These are phyloP conservation scores for Cryoendolithus antarcticus DNA, from an alignment of 2,329 filamentous ascomycete genomes.

Conservation along the genomic window DNA sequence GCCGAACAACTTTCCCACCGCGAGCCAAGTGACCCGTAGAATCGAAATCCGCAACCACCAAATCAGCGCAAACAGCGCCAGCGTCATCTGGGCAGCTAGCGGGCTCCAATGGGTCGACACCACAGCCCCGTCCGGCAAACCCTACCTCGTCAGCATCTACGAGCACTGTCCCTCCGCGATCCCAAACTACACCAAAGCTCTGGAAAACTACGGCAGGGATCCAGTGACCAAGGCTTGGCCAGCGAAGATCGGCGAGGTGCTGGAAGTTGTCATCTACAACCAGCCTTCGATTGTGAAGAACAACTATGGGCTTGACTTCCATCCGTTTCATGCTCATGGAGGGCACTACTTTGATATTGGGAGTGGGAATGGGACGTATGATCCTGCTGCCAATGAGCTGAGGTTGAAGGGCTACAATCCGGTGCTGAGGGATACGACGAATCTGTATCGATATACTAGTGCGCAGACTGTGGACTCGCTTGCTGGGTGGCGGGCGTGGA, in stretches of 20 bases:
- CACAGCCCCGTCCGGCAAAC: slow-evolving; percentile 13
- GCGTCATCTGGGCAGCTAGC: slow-evolving; percentile 13
- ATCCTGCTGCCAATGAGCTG: slow-evolving; percentile 37
- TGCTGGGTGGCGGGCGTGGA: slow-evolving; percentile 49
- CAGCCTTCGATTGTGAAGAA: too few species aligned
- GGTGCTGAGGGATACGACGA: slow-evolving; percentile 36
- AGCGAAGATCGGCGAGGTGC: slow-evolving; percentile 42
- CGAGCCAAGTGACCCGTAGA: slow-evolving; percentile 23
- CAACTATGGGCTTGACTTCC: slow-evolving; percentile 17
- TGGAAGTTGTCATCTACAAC: slow-evolving; percentile 30
- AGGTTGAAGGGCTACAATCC: slow-evolving; percentile 28
- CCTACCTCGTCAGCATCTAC: slow-evolving; percentile 44
- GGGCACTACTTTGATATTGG: slow-evolving; percentile 44
- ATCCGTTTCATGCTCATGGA: slow-evolving; percentile 46
- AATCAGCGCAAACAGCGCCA: slow-evolving; percentile 4
- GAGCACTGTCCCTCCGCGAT: slow-evolving; percentile 31
- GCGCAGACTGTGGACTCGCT: neutral
- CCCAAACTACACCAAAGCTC: slow-evolving; percentile 41
- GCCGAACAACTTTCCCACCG: slow-evolving; percentile 21
- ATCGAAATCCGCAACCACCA: slow-evolving; percentile 20
- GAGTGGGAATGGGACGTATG: slow-evolving; percentile 41
- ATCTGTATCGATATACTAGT: slow-evolving; percentile 42
- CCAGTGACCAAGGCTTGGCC: slow-evolving; percentile 39
- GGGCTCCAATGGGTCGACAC: slow-evolving; percentile 14
- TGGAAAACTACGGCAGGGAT: slow-evolving; percentile 42